Conservation (phyloP, 2,329 filamentous ascomycete genomes). For the Phialophora chinensis region DNA sequence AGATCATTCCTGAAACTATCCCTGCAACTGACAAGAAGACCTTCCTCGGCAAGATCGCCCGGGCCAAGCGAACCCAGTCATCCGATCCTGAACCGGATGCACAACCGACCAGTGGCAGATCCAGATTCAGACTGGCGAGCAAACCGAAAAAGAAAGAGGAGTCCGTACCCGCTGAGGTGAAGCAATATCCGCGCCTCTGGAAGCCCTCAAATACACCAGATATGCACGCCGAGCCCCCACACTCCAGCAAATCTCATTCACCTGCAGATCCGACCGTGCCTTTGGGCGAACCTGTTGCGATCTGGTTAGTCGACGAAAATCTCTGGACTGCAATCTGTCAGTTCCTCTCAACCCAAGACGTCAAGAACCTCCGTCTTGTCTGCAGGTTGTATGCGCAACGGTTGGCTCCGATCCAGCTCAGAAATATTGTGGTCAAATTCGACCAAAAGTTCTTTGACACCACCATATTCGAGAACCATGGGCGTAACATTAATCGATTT, state of each 20-base stretch:
- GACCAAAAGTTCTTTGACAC: conserved; percentile 62
- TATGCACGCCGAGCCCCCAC: not conserved
- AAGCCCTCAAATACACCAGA: not conserved
- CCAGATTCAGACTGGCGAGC: not conserved
- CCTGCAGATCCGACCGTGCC: not conserved
- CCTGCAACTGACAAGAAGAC: conserved; percentile 23
- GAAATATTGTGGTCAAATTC: conserved; percentile 70
- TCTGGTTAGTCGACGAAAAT: conserved; percentile 61
- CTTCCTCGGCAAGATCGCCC: conserved; percentile 8
- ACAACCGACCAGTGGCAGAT: not conserved
- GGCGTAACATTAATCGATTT: conserved; percentile 66
- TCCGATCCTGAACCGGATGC: not conserved
- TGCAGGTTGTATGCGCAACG: conserved; percentile 64
- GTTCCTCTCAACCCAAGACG: conserved; percentile 62
- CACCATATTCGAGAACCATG: conserved; percentile 67
- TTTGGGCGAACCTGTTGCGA: not conserved
- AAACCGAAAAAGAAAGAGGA: not conserved
- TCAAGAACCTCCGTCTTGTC: conserved; percentile 67
- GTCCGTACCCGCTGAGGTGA: not conserved
- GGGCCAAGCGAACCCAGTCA: not conserved
- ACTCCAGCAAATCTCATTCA: not conserved
- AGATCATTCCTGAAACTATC: conserved; percentile 29
- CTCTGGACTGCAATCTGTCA: conserved; percentile 64
- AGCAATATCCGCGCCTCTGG: conserved; percentile 14
- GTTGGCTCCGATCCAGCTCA: conserved; percentile 64